These are phyloP conservation scores for Eragrostis tef DNA, from an alignment of 202 grass and related monocot species.

Conservation along the genomic window DNA sequence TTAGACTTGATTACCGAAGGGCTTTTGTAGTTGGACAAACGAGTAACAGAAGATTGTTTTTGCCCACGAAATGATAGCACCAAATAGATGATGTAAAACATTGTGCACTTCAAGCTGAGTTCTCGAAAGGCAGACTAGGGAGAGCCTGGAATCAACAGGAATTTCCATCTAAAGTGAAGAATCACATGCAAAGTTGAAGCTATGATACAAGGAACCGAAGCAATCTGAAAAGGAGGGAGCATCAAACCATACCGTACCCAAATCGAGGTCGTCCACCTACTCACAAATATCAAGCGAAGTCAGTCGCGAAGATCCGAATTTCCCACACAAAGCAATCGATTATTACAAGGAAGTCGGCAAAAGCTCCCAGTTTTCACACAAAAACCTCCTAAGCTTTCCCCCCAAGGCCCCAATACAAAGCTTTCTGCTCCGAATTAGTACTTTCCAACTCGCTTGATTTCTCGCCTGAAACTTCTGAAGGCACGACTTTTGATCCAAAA, in stretches of 20 bases:
- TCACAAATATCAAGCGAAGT: slow-evolving; percentile 19
- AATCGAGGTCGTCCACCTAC: slow-evolving; percentile 32
- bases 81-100: neutral
- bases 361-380: slow-evolving; percentile 7
- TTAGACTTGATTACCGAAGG: neutral
- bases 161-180: slow-evolving; percentile 3
- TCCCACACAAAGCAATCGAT: slow-evolving; percentile 30
- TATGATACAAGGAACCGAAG: neutral
- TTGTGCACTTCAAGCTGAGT: slow-evolving; percentile 6
- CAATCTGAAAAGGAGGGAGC: neutral
- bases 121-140: neutral
- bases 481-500: neutral
- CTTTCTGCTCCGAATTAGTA: slow-evolving; percentile 21
- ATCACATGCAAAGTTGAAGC: slow-evolving; percentile 6
- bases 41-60: neutral
- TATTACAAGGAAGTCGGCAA: neutral
- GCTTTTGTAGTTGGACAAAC: neutral
- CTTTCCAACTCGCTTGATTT: neutral
- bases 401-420: neutral
- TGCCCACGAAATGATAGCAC: neutral
- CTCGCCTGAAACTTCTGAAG: slow-evolving; percentile 5
- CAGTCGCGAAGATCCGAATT: slow-evolving; percentile 9
- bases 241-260: slow-evolving; percentile 28
- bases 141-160: neutral
- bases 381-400: neutral